A percentile compares a stretch with the other conserved stretches of the same genome.
phyloP scores from a whole-genome alignment of 306 rosid species.

The Cicer pinnatifidum region DNA sequence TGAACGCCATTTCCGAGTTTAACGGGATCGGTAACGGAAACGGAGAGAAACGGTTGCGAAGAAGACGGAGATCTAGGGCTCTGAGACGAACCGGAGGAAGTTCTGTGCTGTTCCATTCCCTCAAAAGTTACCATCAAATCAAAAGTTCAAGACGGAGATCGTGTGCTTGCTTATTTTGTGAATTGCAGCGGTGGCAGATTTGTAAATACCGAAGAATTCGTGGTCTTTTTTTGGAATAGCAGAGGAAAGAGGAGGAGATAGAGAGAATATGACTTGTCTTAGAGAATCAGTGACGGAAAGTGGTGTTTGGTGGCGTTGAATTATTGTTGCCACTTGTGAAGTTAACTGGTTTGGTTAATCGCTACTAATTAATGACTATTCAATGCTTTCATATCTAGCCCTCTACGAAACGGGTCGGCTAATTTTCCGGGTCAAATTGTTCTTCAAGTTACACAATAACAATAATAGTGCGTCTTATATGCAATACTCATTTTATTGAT shows the following conservation, averaged over 20 bases:
- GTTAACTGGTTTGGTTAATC: not conserved
- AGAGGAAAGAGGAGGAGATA: not conserved
- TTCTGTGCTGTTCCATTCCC: conserved; percentile 75
- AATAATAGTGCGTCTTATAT: too few species aligned
- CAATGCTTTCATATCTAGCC: not conserved
- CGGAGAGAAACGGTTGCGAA: conserved; percentile 80
- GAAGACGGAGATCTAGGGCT: conserved; percentile 98
- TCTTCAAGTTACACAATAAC: too few species aligned
- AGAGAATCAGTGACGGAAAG: conserved; percentile 8
- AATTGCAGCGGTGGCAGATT: conserved; percentile 43
- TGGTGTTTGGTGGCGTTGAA: conserved; percentile 9
- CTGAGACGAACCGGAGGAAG: conserved; percentile 64
- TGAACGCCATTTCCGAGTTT: conserved; percentile 99
- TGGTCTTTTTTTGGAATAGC: conserved; percentile 37
- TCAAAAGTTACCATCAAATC: conserved; percentile 3
- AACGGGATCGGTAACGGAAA: conserved; percentile 91
- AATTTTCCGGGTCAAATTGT: not conserved
- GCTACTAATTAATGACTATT: not conserved
- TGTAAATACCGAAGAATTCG: conserved; percentile 60
- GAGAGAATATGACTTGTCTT: not conserved
- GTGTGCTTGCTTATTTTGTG: conserved; percentile 19
- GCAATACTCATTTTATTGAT: too few species aligned
- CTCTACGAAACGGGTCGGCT: not conserved
- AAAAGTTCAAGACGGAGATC: conserved; percentile 13
- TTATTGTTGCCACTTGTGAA: not conserved